Conservation (phyloP, 164 flowering plant genomes). For the Buxus sempervirens region DNA sequence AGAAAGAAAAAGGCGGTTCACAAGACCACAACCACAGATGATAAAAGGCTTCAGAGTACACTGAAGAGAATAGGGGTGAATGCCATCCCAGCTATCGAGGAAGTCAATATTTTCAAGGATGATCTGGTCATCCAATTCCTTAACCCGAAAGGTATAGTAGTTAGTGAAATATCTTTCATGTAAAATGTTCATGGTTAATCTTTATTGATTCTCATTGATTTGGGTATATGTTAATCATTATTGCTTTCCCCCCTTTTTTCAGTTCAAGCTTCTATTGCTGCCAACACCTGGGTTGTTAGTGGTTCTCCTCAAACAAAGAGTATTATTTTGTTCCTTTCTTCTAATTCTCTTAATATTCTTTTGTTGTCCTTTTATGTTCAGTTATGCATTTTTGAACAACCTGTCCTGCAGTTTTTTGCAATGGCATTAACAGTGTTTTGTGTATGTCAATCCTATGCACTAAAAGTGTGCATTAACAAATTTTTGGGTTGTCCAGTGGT, state of each 20-base stretch:
- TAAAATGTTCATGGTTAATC: too few relatives aligned
- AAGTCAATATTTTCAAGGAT: constrained; percentile 59
- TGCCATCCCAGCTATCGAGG: constrained; percentile 55
- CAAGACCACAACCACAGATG: constrained; percentile 79
- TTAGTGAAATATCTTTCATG: too few relatives aligned
- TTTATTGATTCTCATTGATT: not conserved
- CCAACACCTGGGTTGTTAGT: constrained; percentile 89
- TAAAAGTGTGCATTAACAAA: too few relatives aligned
- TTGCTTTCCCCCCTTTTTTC: constrained; percentile 22
- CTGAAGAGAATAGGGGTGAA: constrained; percentile 72
- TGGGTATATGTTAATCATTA: not conserved
- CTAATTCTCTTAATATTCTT: too few relatives aligned
- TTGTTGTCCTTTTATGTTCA: not conserved
- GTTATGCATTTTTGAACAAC: too few relatives aligned
- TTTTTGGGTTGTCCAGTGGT: too few relatives aligned
- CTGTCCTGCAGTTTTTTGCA: too few relatives aligned
- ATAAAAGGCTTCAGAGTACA: constrained; percentile 82
- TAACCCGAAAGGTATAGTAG: constrained; percentile 50
- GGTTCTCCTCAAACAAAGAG: constrained; percentile 69
- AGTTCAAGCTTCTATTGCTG: constrained; percentile 82
- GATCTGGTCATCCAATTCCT: constrained; percentile 45
- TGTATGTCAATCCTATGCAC: too few relatives aligned
- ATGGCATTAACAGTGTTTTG: too few relatives aligned
- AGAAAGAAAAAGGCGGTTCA: constrained; percentile 93
- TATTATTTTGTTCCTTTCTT: constrained; percentile 12